These are phyloP conservation scores for Termitomyces sp. DNA, from an alignment of 1,284 basidiomycete genomes.

Conservation along the genomic window DNA sequence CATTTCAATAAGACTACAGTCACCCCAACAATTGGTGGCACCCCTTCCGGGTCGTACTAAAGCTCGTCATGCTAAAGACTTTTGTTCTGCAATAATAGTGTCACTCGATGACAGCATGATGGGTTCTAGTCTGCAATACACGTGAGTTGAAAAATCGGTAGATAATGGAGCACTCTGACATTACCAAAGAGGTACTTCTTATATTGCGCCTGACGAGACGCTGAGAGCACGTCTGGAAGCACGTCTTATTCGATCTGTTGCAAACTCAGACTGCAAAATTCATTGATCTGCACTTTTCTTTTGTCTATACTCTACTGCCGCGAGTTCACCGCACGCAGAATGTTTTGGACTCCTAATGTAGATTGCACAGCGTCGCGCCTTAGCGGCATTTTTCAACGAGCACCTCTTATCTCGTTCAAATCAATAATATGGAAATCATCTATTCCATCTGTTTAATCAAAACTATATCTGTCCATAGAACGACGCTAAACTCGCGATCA, in stretches of 20 bases:
- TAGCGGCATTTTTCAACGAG: neutral
- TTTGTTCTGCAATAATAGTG: slow-evolving; percentile 30
- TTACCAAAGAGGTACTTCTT: slow-evolving; percentile 45
- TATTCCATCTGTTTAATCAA: neutral
- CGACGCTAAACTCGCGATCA: neutral
- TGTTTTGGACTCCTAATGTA: too few relatives aligned
- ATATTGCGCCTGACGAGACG: slow-evolving; percentile 48
- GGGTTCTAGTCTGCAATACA: slow-evolving; percentile 48
- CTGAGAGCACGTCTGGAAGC: slow-evolving; percentile 52
- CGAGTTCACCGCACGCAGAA: neutral
- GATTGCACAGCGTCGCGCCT: neutral
- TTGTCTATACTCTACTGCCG: neutral
- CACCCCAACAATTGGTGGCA: slow-evolving; percentile 25
- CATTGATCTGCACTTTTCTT: slow-evolving; percentile 32
- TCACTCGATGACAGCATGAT: slow-evolving; percentile 40
- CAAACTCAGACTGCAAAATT: slow-evolving; percentile 51
- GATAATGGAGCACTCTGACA: neutral
- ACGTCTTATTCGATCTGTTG: slow-evolving; percentile 34
- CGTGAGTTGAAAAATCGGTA: slow-evolving; percentile 35
- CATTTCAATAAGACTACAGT: slow-evolving; percentile 39
- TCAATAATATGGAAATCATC: neutral
- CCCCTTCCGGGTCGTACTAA: slow-evolving; percentile 14
- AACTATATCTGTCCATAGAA: neutral
- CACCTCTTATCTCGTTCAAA: neutral
- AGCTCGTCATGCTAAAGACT: slow-evolving; percentile 9